Evolutionary conservation across 345 rosid species (phyloP), one percentile per base, ranked within the genome.

Genomic region (Aquilaria malaccensis): DNA sequence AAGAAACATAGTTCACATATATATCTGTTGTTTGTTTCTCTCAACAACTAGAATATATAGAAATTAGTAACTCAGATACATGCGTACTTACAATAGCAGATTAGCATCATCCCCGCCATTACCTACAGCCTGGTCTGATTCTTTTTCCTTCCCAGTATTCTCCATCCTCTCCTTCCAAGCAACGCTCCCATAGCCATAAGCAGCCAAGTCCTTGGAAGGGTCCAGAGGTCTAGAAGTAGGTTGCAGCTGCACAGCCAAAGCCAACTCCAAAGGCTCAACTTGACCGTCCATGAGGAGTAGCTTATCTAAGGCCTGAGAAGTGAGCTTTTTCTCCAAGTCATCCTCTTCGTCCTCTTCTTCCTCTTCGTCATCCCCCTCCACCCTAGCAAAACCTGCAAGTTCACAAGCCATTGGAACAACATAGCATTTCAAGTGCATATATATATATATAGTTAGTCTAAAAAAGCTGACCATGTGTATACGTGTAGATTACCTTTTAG

Each of bases 261-360:
- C 37, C 14, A 49, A 33, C 55, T 29, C 11, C 9, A 9, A 37
- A 37, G 43, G 43, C 43, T 37, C 43, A 37, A 4, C 7, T 37
- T 73, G 79, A 60, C 70, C 77, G 15, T 75, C 71, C 56, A 77
- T 69, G 50, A 77, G 79, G 52, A 69, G 77, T 3, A 37, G 43
- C 43, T 37, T 37, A 37, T 37, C 7, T 37, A 9, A 2, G 43
- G 5, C 7, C 7, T 37, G 43, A 37, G 43, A 4, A 9, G 43
- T 77, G 70, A 86, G 79, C 83, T 86, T 94, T n/a, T 82, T 78
- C 61, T 89, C 94, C 75, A 89, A 57, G 72, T 89, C 96, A 75
- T 89, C 96, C n/a, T 73, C 67, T 52, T 66, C 96, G 51, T 84
- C 94, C 66, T 89, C 91, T 50, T 89, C 96, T n/a, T 89, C 43